These are phyloP conservation scores for Trichoderma hamatum DNA, from an alignment of 2,329 filamentous ascomycete genomes.

Conservation along the genomic window DNA sequence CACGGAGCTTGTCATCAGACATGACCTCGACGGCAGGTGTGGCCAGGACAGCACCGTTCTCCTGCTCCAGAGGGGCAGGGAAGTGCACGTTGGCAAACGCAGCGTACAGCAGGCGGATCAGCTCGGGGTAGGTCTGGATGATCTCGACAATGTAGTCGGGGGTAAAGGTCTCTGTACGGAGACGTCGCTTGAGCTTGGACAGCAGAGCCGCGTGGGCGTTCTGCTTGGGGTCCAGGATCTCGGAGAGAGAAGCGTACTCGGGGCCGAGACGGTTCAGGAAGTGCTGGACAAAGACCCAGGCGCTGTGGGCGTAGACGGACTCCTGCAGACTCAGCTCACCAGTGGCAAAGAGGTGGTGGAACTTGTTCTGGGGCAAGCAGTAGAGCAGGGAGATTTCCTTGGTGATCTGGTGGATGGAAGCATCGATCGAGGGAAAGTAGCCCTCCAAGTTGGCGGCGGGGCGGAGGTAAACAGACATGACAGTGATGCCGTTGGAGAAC, in stretches of 20 bases:
- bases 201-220: slow-evolving; percentile 84
- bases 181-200: slow-evolving; percentile 90
- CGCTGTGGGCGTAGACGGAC: slow-evolving; percentile 94
- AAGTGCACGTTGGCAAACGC: slow-evolving; percentile 89
- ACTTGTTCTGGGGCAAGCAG: slow-evolving; percentile 96
- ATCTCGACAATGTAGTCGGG: slow-evolving; percentile 98
- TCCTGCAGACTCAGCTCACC: slow-evolving; percentile 91
- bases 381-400: slow-evolving; percentile 97
- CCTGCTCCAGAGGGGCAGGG: slow-evolving; percentile 47
- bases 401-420: slow-evolving; percentile 97
- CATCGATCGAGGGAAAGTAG: slow-evolving; percentile 77
- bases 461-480: slow-evolving; percentile 93
- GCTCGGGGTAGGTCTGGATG: slow-evolving; percentile 83
- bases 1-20: slow-evolving; percentile 72
- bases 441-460: slow-evolving; percentile 64
- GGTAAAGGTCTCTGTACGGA: slow-evolving; percentile 96
- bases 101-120: slow-evolving; percentile 86
- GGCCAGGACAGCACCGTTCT: slow-evolving; percentile 51
- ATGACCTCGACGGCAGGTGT: slow-evolving; percentile 68
- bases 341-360: slow-evolving; percentile 84
- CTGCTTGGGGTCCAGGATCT: slow-evolving; percentile 78
- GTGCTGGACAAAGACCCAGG: slow-evolving; percentile 97
- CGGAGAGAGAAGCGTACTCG: slow-evolving; percentile 85
- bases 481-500: slow-evolving; percentile 96
- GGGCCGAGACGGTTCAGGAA: slow-evolving; percentile 94